Percentiles rank a stretch among this genome's conserved stretches.
Evolutionary conservation across 1,284 basidiomycete genomes (phyloP).

Genomic region (Rhizoctonia solani): DNA sequence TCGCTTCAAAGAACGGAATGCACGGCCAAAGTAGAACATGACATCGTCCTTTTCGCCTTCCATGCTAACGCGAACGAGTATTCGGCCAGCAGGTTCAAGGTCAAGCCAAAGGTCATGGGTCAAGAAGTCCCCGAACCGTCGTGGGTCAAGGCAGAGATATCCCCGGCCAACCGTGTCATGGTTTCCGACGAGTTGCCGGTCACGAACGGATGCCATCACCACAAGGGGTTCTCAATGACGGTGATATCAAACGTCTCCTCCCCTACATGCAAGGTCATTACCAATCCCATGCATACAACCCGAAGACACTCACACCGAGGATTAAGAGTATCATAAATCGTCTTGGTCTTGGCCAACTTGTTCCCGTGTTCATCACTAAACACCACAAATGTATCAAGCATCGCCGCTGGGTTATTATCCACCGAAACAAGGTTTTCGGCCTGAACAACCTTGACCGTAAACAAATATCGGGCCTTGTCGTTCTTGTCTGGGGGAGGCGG

Average conservation of each 20-base stretch:
- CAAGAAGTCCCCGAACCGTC: constrained; percentile 85
- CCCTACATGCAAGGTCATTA: constrained; percentile 57
- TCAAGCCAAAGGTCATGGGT: constrained; percentile 93
- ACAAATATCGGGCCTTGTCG: constrained; percentile 74
- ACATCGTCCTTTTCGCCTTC: constrained; percentile 99
- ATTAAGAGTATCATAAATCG: constrained; percentile 87
- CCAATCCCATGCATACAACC: constrained; percentile 4
- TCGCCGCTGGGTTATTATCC: constrained; percentile 71
- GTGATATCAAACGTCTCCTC: constrained; percentile 97
- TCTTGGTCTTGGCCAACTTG: constrained; percentile 91
- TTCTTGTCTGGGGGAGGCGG: constrained; percentile 73
- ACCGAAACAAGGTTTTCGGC: constrained; percentile 80
- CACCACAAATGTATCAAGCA: constrained; percentile 90
- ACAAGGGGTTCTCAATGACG: constrained; percentile 79
- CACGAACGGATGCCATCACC: constrained; percentile 94
- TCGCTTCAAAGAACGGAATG: constrained; percentile 91
- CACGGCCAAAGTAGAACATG: constrained; percentile 96
- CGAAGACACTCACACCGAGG: constrained; percentile 74
- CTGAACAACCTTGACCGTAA: constrained; percentile 91
- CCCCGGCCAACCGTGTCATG: constrained; percentile 91
- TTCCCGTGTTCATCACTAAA: constrained; percentile 91
- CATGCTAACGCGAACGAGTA: constrained; percentile 92
- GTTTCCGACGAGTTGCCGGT: constrained; percentile 85
- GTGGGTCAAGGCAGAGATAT: constrained; percentile 90
- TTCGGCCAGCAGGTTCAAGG: constrained; percentile 84